Conservation (phyloP, 495 filamentous ascomycete species). For the Pyronema domesticum region DNA sequence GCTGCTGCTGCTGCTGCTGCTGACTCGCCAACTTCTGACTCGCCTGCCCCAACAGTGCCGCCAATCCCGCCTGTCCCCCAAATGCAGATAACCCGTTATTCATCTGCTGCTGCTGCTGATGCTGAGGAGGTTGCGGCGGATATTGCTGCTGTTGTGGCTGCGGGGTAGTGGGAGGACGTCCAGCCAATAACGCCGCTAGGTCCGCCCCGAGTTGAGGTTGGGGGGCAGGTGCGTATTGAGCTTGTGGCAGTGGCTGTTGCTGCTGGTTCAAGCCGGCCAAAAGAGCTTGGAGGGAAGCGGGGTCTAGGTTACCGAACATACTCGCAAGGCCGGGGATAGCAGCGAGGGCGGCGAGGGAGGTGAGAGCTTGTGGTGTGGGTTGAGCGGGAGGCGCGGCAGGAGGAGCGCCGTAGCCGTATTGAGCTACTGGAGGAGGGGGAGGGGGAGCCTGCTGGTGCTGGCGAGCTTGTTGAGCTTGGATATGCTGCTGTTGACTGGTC, state of each 20-base stretch:
- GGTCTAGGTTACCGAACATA: constrained; percentile 48
- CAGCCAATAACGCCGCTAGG: constrained; percentile 40
- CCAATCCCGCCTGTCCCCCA: constrained; percentile 15
- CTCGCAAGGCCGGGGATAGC: constrained; percentile 34
- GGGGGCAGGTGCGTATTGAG: constrained; percentile 17
- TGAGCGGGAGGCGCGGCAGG: constrained; percentile 15
- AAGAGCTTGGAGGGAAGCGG: constrained; percentile 52
- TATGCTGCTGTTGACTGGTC: constrained; percentile 25
- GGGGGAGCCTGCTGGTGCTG: constrained; percentile 11
- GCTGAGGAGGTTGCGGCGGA: constrained; percentile 15
- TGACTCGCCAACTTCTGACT: constrained; percentile 19
- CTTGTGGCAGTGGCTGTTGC: constrained; percentile 28
- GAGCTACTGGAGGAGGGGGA: constrained; percentile 27
- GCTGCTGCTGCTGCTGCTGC: constrained; percentile 10
- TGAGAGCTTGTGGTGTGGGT: constrained; percentile 25
- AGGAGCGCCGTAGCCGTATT: constrained; percentile 29
- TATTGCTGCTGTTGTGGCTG: constrained; percentile 15
- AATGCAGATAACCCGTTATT: constrained; percentile 18
- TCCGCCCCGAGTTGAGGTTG: constrained; percentile 32
- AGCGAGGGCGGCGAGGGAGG: constrained; percentile 7
- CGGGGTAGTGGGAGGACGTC: not conserved
- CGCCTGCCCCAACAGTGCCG: constrained; percentile 22
- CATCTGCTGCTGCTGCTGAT: constrained; percentile 5
- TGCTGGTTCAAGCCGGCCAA: constrained; percentile 40
- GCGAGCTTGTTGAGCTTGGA: not conserved